Conservation (phyloP, 306 rosid species). For the Macrotyloma uniflorum region DNA sequence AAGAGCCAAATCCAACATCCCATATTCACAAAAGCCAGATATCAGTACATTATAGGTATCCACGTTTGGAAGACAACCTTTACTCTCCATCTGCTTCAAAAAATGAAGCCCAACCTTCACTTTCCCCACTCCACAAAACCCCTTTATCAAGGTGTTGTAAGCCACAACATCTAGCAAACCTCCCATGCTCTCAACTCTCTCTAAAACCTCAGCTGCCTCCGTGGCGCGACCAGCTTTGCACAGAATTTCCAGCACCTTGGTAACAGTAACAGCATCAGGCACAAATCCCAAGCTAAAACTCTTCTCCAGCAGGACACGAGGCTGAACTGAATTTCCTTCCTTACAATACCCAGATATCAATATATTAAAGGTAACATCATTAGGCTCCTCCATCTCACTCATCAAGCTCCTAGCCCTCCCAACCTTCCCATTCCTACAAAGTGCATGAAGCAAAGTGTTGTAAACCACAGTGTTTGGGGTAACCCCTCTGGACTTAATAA, state of each 20-base stretch:
- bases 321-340: constrained; percentile 71
- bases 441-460: constrained; percentile 75
- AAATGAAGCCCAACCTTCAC: constrained; percentile 63
- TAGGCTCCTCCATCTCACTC: constrained; percentile 67
- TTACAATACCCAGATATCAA: constrained; percentile 68
- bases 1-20: constrained; percentile 65
- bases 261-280: constrained; percentile 64
- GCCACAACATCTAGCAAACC: constrained; percentile 65
- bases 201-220: constrained; percentile 69
- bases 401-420: constrained; percentile 86
- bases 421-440: constrained; percentile 74
- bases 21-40: constrained; percentile 54
- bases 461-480: constrained; percentile 65
- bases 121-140: constrained; percentile 63
- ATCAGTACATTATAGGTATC: constrained; percentile 69
- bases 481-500: constrained; percentile 61
- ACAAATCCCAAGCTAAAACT: constrained; percentile 61
- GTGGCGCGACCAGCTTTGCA: constrained; percentile 59
- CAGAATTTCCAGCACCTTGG: constrained; percentile 67
- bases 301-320: constrained; percentile 71
- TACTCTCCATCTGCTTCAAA: constrained; percentile 75
- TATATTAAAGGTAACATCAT: constrained; percentile 68
- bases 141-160: constrained; percentile 75
- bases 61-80: constrained; percentile 71
- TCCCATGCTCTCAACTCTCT: constrained; percentile 67